Conservation (phyloP, 2,329 filamentous ascomycete genomes). For the Cryphonectria carpinicola region DNA sequence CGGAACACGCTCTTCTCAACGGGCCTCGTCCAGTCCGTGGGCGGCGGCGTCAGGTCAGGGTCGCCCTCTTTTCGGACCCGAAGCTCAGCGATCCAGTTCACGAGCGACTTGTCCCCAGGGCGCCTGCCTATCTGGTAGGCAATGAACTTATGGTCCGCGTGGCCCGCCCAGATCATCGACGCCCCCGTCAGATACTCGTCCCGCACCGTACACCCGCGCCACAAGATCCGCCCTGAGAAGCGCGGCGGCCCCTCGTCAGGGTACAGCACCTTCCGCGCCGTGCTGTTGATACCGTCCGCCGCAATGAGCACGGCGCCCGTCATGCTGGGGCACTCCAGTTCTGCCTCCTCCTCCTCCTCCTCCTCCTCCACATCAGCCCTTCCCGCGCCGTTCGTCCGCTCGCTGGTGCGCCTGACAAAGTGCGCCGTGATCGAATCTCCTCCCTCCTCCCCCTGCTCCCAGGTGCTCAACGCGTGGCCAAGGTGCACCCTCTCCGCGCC, state of each 20-base stretch:
- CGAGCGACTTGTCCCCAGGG: conserved; percentile 43
- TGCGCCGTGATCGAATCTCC: conserved; percentile 41
- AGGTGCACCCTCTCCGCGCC: conserved; percentile 44
- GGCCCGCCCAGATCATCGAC: conserved; percentile 50
- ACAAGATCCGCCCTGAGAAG: conserved; percentile 51
- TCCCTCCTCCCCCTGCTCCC: conserved; percentile 39
- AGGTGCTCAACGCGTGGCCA: conserved; percentile 42
- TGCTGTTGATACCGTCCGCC: conserved; percentile 50
- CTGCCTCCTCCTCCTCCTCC: conserved; percentile 18
- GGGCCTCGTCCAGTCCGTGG: conserved; percentile 47
- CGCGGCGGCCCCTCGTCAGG: conserved; percentile 47
- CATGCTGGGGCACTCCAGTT: conserved; percentile 37
- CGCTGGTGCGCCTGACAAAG: conserved; percentile 36
- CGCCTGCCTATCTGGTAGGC: conserved; percentile 48
- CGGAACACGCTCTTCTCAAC: conserved; percentile 46
- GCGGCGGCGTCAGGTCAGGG: conserved; percentile 47
- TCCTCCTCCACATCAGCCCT: neutral
- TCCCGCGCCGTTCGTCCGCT: neutral
- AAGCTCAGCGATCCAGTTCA: conserved; percentile 52
- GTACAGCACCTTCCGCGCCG: conserved; percentile 45
- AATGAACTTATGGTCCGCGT: conserved; percentile 52
- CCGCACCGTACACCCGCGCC: conserved; percentile 48
- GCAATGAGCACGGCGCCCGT: conserved; percentile 44
- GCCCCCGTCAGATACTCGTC: conserved; percentile 46
- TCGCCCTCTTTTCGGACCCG: conserved; percentile 46